These are phyloP conservation scores for Fusarium veterinarium DNA, from an alignment of 2,329 filamentous ascomycete genomes.

Conservation along the genomic window DNA sequence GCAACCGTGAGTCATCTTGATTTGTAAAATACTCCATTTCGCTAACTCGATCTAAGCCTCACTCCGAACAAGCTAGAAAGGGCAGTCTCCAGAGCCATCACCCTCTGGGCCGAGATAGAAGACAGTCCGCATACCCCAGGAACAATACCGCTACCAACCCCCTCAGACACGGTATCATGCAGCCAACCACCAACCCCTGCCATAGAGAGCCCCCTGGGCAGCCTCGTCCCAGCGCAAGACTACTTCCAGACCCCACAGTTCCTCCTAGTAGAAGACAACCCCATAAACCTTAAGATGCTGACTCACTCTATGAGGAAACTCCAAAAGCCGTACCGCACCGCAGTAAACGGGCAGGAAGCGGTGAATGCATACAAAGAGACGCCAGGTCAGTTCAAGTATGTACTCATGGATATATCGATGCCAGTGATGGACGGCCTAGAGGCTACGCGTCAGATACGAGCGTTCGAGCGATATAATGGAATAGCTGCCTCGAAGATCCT, in stretches of 20 bases:
- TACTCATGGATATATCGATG: slow-evolving; percentile 18
- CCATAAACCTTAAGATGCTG: slow-evolving; percentile 52
- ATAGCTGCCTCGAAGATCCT: not conserved
- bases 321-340: slow-evolving; percentile 40
- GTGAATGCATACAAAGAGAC: slow-evolving; percentile 39
- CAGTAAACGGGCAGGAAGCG: slow-evolving; percentile 49
- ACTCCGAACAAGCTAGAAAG: slow-evolving; percentile 52
- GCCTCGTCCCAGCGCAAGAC: not conserved
- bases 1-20: slow-evolving; percentile 47
- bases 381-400: not conserved
- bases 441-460: slow-evolving; percentile 6
- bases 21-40: not conserved
- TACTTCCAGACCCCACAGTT: slow-evolving; percentile 21
- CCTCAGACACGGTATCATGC: not conserved
- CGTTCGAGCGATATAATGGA: not conserved
- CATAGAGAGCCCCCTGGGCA: not conserved
- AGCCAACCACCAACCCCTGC: not conserved
- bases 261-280: slow-evolving; percentile 55
- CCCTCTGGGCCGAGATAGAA: not conserved
- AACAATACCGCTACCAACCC: not conserved
- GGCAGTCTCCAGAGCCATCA: slow-evolving; percentile 11
- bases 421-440: slow-evolving; percentile 3
- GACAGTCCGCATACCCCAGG: not conserved
- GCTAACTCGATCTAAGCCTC: slow-evolving; percentile 35
- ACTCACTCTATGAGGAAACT: slow-evolving; percentile 50